Evolutionary conservation across 2,329 filamentous ascomycete species (phyloP).

Genomic region (Ascochyta rabiei): DNA sequence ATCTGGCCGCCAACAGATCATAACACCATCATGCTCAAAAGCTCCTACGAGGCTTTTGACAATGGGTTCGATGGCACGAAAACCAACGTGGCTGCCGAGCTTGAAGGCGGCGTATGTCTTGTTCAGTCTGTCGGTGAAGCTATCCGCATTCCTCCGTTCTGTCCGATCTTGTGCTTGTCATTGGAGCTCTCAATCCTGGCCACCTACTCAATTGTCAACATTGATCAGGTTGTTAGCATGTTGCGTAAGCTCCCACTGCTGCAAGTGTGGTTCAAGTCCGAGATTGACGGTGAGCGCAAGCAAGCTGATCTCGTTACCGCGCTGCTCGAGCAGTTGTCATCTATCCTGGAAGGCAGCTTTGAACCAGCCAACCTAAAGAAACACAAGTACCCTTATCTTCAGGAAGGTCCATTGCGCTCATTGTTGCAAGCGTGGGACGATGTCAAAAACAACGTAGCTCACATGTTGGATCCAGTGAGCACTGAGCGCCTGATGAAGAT

Average conservation of each 20-base stretch:
- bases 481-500: slow-evolving; percentile 3
- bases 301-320: slow-evolving; percentile 10
- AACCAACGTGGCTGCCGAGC: not conserved
- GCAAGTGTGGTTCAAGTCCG: slow-evolving; percentile 24
- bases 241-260: slow-evolving; percentile 19
- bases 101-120: slow-evolving; percentile 25
- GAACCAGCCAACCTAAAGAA: slow-evolving; percentile 1
- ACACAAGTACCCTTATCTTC: not conserved
- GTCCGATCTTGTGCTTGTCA: slow-evolving; percentile 17
- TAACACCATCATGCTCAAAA: slow-evolving; percentile 20
- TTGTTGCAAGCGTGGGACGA: slow-evolving; percentile 21
- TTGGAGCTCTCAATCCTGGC: slow-evolving; percentile 16
- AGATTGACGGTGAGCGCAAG: slow-evolving; percentile 14
- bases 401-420: slow-evolving; percentile 7
- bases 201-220: slow-evolving; percentile 12
- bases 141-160: slow-evolving; percentile 26
- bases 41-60: slow-evolving; percentile 13
- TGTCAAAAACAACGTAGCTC: slow-evolving; percentile 19
- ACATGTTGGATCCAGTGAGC: slow-evolving; percentile 9
- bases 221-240: slow-evolving; percentile 12
- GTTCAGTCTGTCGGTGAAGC: slow-evolving; percentile 21
- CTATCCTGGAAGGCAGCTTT: slow-evolving; percentile 18
- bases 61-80: not conserved
- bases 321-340: slow-evolving; percentile 7
- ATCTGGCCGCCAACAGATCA: slow-evolving; percentile 30